These are phyloP conservation scores for Cutaneotrichosporon cutaneum DNA, from an alignment of 1,284 basidiomycete genomes.

Conservation along the genomic window DNA sequence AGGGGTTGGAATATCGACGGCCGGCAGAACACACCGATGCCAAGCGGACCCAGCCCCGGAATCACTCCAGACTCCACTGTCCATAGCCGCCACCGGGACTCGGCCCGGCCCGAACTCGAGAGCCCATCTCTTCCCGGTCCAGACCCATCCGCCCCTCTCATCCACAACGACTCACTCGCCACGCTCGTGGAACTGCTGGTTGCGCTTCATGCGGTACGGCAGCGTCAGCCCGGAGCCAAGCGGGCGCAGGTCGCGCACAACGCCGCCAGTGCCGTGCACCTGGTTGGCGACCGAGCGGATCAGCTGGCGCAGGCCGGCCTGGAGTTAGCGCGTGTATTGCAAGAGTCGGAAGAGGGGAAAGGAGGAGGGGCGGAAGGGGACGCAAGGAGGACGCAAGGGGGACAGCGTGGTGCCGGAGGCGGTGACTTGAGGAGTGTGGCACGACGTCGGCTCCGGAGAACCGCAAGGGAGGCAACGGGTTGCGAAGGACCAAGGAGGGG, in stretches of 20 bases:
- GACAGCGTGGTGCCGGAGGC: no score
- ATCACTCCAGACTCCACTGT: no score
- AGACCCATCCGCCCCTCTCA: neutral
- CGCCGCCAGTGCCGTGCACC: conserved; percentile 48
- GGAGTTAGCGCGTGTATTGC: conserved; percentile 5
- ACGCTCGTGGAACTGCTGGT: conserved; percentile 49
- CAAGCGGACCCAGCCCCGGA: no score
- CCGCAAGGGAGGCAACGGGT: no score
- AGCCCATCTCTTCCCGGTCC: neutral
- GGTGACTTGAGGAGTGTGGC: no score
- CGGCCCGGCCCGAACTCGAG: neutral
- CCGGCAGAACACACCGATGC: no score
- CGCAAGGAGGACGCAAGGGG: neutral
- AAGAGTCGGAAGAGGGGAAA: neutral
- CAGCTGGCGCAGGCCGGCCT: conserved; percentile 50
- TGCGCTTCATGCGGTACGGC: conserved; percentile 46
- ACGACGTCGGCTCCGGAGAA: no score
- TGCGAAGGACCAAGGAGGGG: no score
- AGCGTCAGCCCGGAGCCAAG: conserved; percentile 45
- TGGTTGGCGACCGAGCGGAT: conserved; percentile 44
- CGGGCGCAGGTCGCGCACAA: conserved; percentile 48
- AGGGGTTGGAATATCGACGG: no score
- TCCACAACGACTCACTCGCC: conserved; percentile 49
- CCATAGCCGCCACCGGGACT: neutral
- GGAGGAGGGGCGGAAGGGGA: neutral